Conservation (phyloP, 257 asterid genomes). For the Solanum gracilifrons region DNA sequence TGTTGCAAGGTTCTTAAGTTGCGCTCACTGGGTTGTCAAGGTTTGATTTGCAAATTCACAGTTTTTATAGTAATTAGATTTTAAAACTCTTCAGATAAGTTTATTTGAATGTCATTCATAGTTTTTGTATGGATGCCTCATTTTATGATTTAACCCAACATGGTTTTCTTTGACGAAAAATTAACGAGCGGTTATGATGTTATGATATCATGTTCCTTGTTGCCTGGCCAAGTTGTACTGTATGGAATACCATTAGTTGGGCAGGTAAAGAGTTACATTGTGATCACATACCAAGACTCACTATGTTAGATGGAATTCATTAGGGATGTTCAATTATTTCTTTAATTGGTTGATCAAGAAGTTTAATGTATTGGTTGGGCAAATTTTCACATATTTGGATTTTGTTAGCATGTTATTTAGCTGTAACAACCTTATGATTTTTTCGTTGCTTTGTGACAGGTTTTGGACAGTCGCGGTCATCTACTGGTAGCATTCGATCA, state of each 20-base stretch:
- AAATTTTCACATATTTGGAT: neutral
- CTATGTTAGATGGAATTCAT: neutral
- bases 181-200: neutral
- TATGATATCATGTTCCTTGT: neutral
- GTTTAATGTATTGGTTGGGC: neutral
- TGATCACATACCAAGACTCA: neutral
- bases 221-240: neutral
- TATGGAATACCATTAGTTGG: neutral
- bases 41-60: slow-evolving; percentile 5
- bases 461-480: slow-evolving; percentile 33
- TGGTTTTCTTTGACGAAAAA: neutral
- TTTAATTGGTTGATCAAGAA: neutral
- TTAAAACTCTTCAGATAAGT: neutral
- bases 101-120: neutral
- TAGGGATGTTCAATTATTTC: neutral
- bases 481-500: slow-evolving; percentile 33
- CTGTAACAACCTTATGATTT: neutral
- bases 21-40: slow-evolving; percentile 47
- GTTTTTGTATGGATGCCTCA: neutral
- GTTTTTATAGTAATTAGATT: neutral
- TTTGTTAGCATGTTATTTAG: neutral
- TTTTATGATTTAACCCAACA: neutral
- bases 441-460: slow-evolving; percentile 9
- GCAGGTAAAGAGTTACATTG: neutral
- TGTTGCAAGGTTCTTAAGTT: slow-evolving; percentile 43